Evolutionary conservation across 2,329 filamentous ascomycete species (phyloP).

Genomic region (Myotisia sp.): DNA sequence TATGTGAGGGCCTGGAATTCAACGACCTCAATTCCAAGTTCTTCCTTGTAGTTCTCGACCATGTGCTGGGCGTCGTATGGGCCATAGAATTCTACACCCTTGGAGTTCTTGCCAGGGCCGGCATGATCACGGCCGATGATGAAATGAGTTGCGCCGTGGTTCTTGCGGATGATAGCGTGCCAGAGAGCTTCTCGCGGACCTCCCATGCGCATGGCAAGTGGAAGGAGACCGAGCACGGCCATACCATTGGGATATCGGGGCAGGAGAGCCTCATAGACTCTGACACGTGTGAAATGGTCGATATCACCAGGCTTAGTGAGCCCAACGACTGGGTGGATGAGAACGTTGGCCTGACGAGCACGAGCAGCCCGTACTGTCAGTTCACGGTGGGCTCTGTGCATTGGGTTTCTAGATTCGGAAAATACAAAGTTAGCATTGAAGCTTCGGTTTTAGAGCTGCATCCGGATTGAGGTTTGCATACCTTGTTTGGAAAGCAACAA

Average conservation of each 20-base stretch:
- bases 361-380: conserved; percentile 93
- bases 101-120: conserved; percentile 94
- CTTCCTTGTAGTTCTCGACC: conserved; percentile 88
- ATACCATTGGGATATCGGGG: conserved; percentile 98
- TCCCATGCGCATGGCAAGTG: conserved; percentile 97
- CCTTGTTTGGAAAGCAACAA: conserved; percentile 98
- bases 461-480: conserved; percentile 18
- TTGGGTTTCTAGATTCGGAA: conserved; percentile 95
- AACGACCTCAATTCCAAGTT: conserved; percentile 97
- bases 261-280: conserved; percentile 93
- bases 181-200: conserved; percentile 96
- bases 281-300: conserved; percentile 97
- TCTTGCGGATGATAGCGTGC: conserved; percentile 99
- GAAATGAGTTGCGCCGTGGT: conserved; percentile 97
- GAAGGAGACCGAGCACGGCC: conserved; percentile 88
- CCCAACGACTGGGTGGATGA: conserved; percentile 97
- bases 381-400: conserved; percentile 97
- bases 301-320: conserved; percentile 98
- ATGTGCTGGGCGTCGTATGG: conserved; percentile 94
- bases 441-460: neutral
- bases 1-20: conserved; percentile 99
- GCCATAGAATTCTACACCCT: conserved; percentile 92
- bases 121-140: conserved; percentile 98
- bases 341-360: conserved; percentile 90
- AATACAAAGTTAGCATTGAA: conserved; percentile 2